Evolutionary conservation across 495 filamentous ascomycete species (phyloP).

Genomic region (Hypoxylon cercidicola): DNA sequence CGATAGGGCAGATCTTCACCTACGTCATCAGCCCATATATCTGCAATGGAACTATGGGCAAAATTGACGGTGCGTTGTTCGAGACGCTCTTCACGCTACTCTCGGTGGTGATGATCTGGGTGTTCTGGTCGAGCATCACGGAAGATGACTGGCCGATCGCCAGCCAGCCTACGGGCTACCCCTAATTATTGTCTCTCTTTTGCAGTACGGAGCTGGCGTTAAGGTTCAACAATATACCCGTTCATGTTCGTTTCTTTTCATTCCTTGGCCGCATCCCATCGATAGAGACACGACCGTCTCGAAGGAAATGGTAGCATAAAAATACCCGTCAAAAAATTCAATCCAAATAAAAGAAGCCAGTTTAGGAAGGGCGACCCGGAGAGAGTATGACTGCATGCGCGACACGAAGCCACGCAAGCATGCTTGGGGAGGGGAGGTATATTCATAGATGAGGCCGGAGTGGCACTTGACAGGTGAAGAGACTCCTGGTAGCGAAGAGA

Average conservation of each 20-base stretch:
- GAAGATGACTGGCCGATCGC: slow-evolving; percentile 95
- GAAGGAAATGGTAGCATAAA: slow-evolving; percentile 25
- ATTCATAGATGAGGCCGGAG: slow-evolving; percentile 29
- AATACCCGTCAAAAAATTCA: slow-evolving; percentile 32
- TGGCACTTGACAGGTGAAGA: slow-evolving; percentile 22
- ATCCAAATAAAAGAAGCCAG: slow-evolving; percentile 30
- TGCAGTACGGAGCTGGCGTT: slow-evolving; percentile 42
- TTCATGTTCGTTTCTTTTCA: slow-evolving; percentile 47
- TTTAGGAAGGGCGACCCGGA: slow-evolving; percentile 7
- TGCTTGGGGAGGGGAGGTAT: slow-evolving; percentile 17
- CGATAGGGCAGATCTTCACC: slow-evolving; percentile 92
- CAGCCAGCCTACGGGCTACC: slow-evolving; percentile 40
- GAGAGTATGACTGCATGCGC: slow-evolving; percentile 34
- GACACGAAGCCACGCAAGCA: slow-evolving; percentile 34
- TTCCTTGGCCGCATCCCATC: slow-evolving; percentile 32
- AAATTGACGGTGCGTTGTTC: slow-evolving; percentile 93
- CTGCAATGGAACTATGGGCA: slow-evolving; percentile 80
- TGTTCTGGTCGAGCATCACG: slow-evolving; percentile 99
- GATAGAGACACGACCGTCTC: slow-evolving; percentile 15
- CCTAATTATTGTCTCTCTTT: slow-evolving; percentile 41
- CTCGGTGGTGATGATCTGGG: slow-evolving; percentile 83
- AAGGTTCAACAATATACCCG: slow-evolving; percentile 45
- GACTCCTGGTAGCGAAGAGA: slow-evolving; percentile 35
- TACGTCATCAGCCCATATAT: slow-evolving; percentile 93
- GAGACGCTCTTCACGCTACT: slow-evolving; percentile 91